phyloP scores from a whole-genome alignment of 2,329 filamentous ascomycete species.

The Phialophora tarda region DNA sequence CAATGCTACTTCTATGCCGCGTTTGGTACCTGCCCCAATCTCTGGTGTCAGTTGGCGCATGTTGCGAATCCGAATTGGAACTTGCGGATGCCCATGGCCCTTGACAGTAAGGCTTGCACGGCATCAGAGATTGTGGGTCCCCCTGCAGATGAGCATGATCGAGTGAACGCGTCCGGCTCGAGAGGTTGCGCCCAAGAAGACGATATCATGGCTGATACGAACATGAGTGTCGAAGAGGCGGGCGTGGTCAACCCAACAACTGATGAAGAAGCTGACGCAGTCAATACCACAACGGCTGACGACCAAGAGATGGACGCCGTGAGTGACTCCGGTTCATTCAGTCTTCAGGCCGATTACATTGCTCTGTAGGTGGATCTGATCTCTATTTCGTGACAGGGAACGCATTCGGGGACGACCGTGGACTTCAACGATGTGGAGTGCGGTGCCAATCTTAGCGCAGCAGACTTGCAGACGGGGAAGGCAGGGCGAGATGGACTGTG shows the following conservation, averaged over 20 bases:
- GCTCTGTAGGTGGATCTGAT: constrained; percentile 2
- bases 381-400: not conserved
- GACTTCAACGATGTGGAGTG: not conserved
- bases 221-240: not conserved
- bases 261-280: not conserved
- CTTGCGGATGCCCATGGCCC: not conserved
- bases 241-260: not conserved
- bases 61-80: not conserved
- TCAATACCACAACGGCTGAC: not conserved
- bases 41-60: constrained; percentile 9
- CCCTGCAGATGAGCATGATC: not conserved
- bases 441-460: not conserved
- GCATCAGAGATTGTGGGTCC: not conserved
- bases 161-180: not conserved
- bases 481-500: not conserved
- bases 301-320: not conserved
- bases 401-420: not conserved
- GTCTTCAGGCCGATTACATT: constrained; percentile 7
- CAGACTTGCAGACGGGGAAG: not conserved
- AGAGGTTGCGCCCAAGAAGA: not conserved
- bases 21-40: not conserved
- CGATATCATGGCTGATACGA: not conserved
- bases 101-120: not conserved
- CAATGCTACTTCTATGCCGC: not conserved
- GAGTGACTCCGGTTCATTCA: not conserved